Percentiles rank a stretch among this genome's conserved stretches.
Conservation (phyloP, 192 early-diverging fungal genomes). For the Coemansia sp. region DNA sequence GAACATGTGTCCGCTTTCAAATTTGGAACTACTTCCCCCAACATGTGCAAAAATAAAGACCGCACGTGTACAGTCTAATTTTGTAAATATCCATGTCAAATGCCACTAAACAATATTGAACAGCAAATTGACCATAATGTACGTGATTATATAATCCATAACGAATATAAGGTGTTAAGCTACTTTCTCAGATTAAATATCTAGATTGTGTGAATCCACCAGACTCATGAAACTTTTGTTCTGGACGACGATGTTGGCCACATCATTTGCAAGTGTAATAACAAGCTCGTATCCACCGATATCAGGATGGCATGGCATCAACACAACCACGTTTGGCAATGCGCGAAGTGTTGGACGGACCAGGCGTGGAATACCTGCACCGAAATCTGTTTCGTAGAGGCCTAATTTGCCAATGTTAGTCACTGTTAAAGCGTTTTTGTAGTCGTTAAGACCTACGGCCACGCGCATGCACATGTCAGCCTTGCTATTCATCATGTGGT, state of each 20-base stretch:
- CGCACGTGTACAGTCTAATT: too few species aligned
- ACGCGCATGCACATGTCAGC: neutral
- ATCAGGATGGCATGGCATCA: neutral
- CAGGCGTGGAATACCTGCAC: neutral
- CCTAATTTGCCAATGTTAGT: neutral
- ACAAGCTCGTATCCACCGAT: neutral
- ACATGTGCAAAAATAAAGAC: too few species aligned
- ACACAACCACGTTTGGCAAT: neutral
- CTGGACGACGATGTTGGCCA: neutral
- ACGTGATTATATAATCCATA: too few species aligned
- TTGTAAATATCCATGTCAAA: too few species aligned
- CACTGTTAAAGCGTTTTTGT: neutral
- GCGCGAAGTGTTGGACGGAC: neutral
- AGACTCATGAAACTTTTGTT: neutral
- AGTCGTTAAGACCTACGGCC: neutral
- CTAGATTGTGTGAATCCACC: neutral
- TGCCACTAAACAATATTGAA: too few species aligned
- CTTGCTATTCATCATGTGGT: neutral
- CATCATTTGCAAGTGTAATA: neutral
- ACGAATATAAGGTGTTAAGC: too few species aligned
- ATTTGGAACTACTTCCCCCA: too few species aligned
- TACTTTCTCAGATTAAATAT: neutral
- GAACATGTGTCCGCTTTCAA: too few species aligned
- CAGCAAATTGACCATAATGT: too few species aligned
- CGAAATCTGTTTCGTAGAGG: neutral